phyloP scores from a whole-genome alignment of 2,329 filamentous ascomycete species.

The Chrysoporthe austroafricana region DNA sequence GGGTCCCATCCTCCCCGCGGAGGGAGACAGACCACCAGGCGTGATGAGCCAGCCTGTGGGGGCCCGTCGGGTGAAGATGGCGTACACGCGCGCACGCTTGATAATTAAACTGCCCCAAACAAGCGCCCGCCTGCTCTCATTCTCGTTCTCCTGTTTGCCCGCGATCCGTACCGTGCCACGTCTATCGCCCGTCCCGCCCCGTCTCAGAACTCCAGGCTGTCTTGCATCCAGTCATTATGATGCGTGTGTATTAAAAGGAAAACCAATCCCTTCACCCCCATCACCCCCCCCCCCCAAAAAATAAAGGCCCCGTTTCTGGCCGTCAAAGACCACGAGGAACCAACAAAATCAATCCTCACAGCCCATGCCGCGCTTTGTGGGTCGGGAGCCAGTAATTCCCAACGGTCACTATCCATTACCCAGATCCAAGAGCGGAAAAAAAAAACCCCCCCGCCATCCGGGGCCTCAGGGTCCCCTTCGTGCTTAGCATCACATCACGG shows the following conservation, averaged over 20 bases:
- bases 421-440: neutral
- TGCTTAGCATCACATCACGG: neutral
- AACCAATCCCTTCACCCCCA: neutral
- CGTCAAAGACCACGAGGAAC: neutral
- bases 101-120: too few species aligned
- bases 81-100: too few species aligned
- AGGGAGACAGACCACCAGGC: too few species aligned
- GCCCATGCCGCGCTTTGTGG: neutral
- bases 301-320: neutral
- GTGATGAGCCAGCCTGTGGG: too few species aligned
- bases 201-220: conserved; percentile 7
- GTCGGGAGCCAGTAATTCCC: neutral
- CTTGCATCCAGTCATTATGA: neutral
- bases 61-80: too few species aligned
- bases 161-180: neutral
- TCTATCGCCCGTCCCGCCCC: neutral
- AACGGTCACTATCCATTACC: neutral
- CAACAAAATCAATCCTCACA: neutral
- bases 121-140: neutral
- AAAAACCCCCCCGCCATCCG: neutral
- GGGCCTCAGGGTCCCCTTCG: neutral
- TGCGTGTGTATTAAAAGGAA: conserved; percentile 2
- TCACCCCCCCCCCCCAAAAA: too few species aligned
- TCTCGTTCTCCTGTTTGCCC: neutral
- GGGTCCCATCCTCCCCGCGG: too few species aligned